phyloP scores from a whole-genome alignment of 495 filamentous ascomycete genomes.

The Lophiotrema nucula region DNA sequence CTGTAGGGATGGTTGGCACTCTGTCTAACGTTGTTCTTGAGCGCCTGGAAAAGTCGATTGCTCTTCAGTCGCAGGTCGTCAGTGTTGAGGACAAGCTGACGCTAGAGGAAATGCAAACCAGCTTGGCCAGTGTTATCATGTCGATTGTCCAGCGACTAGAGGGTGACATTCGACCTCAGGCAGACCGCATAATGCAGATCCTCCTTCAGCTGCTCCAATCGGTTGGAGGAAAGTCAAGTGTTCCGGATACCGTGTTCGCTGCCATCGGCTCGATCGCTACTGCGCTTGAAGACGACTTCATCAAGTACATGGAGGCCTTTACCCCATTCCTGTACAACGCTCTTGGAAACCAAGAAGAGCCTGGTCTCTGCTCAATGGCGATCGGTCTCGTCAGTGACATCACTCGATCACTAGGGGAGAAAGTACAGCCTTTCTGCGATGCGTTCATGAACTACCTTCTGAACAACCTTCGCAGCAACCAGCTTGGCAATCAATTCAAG shows the following conservation, averaged over 20 bases:
- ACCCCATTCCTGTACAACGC: conserved; percentile 87
- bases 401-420: conserved; percentile 82
- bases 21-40: conserved; percentile 82
- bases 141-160: conserved; percentile 90
- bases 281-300: conserved; percentile 86
- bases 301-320: conserved; percentile 96
- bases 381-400: conserved; percentile 97
- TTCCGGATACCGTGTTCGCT: conserved; percentile 90
- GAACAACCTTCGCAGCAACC: conserved; percentile 74
- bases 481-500: conserved; percentile 92
- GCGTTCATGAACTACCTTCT: conserved; percentile 95
- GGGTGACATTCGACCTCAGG: conserved; percentile 84
- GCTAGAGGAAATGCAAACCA: conserved; percentile 96
- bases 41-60: conserved; percentile 84
- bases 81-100: conserved; percentile 93
- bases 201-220: conserved; percentile 75
- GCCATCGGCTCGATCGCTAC: conserved; percentile 82
- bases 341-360: conserved; percentile 91
- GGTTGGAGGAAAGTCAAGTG: conserved; percentile 83
- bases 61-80: conserved; percentile 90
- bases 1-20: conserved; percentile 71
- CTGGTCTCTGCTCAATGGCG: conserved; percentile 90
- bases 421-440: conserved; percentile 91
- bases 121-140: conserved; percentile 83
- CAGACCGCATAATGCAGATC: conserved; percentile 88